Conservation (phyloP, 2,329 filamentous ascomycete genomes). For the Didymella keratinophila region DNA sequence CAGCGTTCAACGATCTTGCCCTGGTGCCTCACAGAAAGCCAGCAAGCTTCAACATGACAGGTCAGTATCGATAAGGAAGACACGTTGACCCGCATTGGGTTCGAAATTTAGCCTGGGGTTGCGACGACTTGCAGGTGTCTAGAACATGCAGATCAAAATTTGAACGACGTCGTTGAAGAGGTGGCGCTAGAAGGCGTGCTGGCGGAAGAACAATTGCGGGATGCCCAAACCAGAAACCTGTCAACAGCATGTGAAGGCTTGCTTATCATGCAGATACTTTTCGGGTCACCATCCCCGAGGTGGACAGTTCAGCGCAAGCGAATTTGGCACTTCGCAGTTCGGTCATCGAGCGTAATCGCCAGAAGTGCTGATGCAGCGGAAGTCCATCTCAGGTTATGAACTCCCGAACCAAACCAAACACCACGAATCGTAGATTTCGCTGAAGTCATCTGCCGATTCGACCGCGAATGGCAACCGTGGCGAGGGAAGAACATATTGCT, state of each 20-base stretch:
- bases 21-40: conserved; percentile 4
- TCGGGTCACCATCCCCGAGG: not conserved
- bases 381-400: not conserved
- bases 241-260: conserved; percentile 13
- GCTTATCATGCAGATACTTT: conserved; percentile 8
- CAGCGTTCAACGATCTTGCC: conserved; percentile 13
- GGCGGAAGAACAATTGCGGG: conserved; percentile 4
- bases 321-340: not conserved
- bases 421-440: not conserved
- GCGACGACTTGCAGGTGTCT: conserved; percentile 20
- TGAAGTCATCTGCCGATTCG: conserved; percentile 4
- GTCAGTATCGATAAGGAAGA: conserved; percentile 19
- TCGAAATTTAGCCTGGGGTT: conserved; percentile 17
- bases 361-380: not conserved
- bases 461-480: conserved; percentile 3
- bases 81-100: conserved; percentile 9
- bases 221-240: not conserved
- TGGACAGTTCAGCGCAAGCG: not conserved
- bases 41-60: conserved; percentile 11
- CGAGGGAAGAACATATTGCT: conserved; percentile 1
- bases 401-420: not conserved
- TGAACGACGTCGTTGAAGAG: conserved; percentile 12
- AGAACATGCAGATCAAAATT: conserved; percentile 21
- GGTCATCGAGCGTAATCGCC: not conserved
- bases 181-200: conserved; percentile 16